A percentile compares a stretch with the other conserved stretches of the same genome.
Conservation (phyloP, 2,329 filamentous ascomycete species). For the Colletotrichum cordylinicola region DNA sequence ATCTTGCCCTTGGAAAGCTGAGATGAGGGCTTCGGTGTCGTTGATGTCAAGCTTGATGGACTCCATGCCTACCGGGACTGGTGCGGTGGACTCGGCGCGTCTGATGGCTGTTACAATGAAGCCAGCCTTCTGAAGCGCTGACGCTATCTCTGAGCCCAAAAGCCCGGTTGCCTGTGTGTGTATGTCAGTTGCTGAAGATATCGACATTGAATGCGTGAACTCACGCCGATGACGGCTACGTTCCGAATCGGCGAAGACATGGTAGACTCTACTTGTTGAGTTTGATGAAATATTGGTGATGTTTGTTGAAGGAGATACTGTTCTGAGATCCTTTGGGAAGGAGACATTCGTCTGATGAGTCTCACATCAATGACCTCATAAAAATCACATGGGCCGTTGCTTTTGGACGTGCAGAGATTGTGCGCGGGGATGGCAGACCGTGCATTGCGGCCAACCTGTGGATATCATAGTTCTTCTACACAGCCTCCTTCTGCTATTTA, state of each 20-base stretch:
- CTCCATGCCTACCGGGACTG: slow-evolving; percentile 32
- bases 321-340: neutral
- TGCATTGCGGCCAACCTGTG: neutral
- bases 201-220: neutral
- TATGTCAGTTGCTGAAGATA: neutral
- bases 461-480: neutral
- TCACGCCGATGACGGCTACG: slow-evolving; percentile 1
- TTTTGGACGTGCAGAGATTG: neutral
- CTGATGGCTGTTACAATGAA: slow-evolving; percentile 42
- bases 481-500: neutral
- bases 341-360: neutral
- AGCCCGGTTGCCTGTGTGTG: slow-evolving; percentile 30
- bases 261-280: accelerated
- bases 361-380: neutral
- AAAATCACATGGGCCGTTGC: neutral
- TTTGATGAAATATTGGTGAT: accelerated
- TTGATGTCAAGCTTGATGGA: slow-evolving; percentile 41
- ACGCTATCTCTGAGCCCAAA: slow-evolving; percentile 35
- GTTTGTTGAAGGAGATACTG: neutral
- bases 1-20: slow-evolving; percentile 60
- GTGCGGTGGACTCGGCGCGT: slow-evolving; percentile 44
- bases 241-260: neutral
- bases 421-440: neutral
- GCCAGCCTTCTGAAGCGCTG: slow-evolving; percentile 31
- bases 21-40: slow-evolving; percentile 48